A percentile compares a stretch with the other conserved stretches of the same genome.
Evolutionary conservation across 164 flowering plant genomes (phyloP).

Genomic region (Kingdonia uniflora): DNA sequence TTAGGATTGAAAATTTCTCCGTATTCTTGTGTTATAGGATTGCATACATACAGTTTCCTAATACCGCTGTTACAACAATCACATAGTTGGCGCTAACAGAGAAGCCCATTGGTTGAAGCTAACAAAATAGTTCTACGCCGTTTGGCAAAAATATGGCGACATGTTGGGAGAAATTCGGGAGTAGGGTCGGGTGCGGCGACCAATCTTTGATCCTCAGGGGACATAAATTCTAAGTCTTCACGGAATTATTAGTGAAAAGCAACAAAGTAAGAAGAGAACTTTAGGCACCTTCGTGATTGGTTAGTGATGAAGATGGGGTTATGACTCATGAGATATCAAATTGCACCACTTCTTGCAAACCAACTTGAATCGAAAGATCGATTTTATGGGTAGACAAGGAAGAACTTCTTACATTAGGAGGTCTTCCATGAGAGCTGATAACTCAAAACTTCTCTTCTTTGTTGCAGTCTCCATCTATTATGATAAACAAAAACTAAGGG

Average conservation of each 20-base stretch:
- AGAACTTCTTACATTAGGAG: background rate
- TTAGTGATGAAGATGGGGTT: background rate
- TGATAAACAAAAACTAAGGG: too few species aligned
- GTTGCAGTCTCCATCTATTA: too few species aligned
- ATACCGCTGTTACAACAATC: too few species aligned
- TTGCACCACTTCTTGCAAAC: conserved; percentile 1
- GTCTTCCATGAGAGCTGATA: background rate
- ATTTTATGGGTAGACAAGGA: too few species aligned
- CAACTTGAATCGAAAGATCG: background rate
- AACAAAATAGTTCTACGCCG: background rate
- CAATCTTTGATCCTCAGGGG: background rate
- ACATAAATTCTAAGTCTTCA: background rate
- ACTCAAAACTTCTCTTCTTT: too few species aligned
- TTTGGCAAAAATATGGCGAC: too few species aligned
- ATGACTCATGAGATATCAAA: background rate
- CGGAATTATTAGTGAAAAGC: background rate
- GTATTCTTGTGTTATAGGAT: background rate
- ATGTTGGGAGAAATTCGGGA: background rate
- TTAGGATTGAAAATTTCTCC: background rate
- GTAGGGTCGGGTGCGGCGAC: background rate
- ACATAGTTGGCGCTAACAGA: too few species aligned
- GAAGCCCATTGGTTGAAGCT: background rate
- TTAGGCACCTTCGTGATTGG: background rate
- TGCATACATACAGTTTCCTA: too few species aligned
- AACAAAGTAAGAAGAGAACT: background rate